Percentiles rank a stretch among this genome's conserved stretches.
phyloP scores from a whole-genome alignment of 805 yeast genomes.

The Ogataea henricii region DNA sequence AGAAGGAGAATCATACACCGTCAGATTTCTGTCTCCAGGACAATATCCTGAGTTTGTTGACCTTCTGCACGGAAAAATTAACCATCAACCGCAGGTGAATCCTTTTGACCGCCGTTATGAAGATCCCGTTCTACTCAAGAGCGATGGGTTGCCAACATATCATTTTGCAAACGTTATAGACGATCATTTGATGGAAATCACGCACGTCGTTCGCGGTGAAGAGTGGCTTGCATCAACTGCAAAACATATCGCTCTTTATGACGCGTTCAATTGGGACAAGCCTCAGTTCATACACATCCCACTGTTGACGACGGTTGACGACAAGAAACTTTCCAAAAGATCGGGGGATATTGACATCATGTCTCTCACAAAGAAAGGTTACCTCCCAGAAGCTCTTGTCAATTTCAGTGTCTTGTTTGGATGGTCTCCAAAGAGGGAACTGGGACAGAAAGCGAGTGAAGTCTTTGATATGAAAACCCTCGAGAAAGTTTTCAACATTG shows the following conservation, averaged over 20 bases:
- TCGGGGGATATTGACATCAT: constrained; percentile 77
- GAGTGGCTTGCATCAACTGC: constrained; percentile 98
- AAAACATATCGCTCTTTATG: constrained; percentile 83
- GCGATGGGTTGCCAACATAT: constrained; percentile 95
- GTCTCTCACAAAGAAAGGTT: constrained; percentile 58
- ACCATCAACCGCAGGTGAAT: constrained; percentile 81
- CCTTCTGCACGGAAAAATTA: constrained; percentile 72
- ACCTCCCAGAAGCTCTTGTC: constrained; percentile 82
- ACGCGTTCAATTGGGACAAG: constrained; percentile 81
- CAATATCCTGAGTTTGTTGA: constrained; percentile 69
- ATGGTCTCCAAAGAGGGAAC: constrained; percentile 79
- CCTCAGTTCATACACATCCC: constrained; percentile 93
- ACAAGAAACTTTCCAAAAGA: constrained; percentile 83
- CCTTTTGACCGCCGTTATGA: constrained; percentile 73
- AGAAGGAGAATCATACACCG: constrained; percentile 46
- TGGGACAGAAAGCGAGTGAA: constrained; percentile 52
- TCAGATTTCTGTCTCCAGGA: constrained; percentile 79
- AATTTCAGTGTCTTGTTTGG: constrained; percentile 92
- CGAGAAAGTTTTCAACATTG: constrained; percentile 57
- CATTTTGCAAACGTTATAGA: constrained; percentile 96
- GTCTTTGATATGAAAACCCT: constrained; percentile 54
- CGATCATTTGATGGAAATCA: constrained; percentile 88
- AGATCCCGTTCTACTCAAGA: constrained; percentile 84
- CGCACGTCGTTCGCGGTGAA: constrained; percentile 96
- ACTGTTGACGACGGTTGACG: constrained; percentile 67